Conservation (phyloP, 441 rosid species). For the Pelargonium fulgidum region DNA sequence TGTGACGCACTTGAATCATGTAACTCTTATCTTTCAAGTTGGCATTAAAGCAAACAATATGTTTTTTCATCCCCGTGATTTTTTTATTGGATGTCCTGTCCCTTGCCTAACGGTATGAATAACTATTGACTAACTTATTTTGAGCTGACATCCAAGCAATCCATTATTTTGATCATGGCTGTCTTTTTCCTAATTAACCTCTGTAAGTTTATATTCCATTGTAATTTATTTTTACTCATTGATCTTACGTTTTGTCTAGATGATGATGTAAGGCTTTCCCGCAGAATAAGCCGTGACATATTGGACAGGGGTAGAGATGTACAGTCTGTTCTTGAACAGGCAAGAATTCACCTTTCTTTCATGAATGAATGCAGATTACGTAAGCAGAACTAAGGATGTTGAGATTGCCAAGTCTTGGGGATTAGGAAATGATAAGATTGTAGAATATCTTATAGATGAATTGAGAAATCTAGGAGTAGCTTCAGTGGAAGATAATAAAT, state of each 20-base stretch:
- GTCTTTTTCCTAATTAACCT: not conserved
- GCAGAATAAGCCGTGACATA: slow-evolving; percentile 84
- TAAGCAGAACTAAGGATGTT: not conserved
- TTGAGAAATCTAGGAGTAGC: not conserved
- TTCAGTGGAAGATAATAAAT: not conserved
- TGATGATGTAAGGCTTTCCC: slow-evolving; percentile 97
- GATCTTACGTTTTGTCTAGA: slow-evolving; percentile 33
- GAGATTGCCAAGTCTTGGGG: not conserved
- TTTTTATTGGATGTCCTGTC: no score
- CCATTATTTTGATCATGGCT: not conserved
- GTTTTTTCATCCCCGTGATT: not conserved
- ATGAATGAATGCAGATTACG: not conserved
- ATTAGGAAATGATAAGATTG: not conserved
- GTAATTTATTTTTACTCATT: slow-evolving; percentile 19
- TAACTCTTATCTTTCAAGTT: not conserved
- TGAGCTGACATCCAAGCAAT: not conserved
- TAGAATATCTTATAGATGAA: not conserved
- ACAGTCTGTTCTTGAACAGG: slow-evolving; percentile 87
- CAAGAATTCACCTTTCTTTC: slow-evolving; percentile 18
- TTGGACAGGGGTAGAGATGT: slow-evolving; percentile 88
- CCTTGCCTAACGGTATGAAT: no score
- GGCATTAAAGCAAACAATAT: not conserved
- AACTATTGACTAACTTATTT: not conserved
- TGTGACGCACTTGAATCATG: not conserved
- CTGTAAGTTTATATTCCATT: slow-evolving; percentile 17